These are phyloP conservation scores for Xylaria sp. DNA, from an alignment of 2,329 filamentous ascomycete species.

Conservation along the genomic window DNA sequence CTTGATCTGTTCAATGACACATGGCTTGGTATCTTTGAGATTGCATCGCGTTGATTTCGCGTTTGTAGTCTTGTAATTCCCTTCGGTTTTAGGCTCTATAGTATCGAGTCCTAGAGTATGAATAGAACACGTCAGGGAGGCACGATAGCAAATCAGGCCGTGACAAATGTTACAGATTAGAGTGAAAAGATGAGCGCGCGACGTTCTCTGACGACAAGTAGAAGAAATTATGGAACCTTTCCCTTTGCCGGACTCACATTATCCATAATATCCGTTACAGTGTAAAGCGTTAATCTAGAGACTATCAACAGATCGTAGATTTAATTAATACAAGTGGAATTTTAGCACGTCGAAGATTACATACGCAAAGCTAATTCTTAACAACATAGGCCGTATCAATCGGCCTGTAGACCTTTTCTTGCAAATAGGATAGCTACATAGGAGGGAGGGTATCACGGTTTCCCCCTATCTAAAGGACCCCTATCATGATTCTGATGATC, in stretches of 20 bases:
- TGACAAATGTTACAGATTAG: not conserved
- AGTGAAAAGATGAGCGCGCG: not conserved
- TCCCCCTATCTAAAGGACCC: constrained; percentile 26
- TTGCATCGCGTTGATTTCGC: not conserved
- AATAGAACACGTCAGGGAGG: not conserved
- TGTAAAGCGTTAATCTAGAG: not conserved
- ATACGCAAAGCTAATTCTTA: not conserved
- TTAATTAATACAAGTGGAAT: not conserved
- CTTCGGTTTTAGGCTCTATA: not conserved
- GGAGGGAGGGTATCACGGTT: constrained; percentile 31
- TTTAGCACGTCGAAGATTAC: not conserved
- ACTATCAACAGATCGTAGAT: not conserved
- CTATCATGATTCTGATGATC: constrained; percentile 12
- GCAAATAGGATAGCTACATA: constrained; percentile 6
- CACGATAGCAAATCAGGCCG: not conserved
- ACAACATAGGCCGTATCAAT: not conserved
- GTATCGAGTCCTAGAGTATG: not conserved
- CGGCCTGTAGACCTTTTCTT: not conserved
- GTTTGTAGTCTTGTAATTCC: not conserved
- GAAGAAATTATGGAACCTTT: not conserved
- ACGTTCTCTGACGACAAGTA: not conserved
- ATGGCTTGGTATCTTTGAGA: not conserved
- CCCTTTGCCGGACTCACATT: not conserved
- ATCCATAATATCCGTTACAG: not conserved
- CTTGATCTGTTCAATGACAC: not conserved